phyloP scores from a whole-genome alignment of 306 rosid genomes.

The Pterocarpus santalinus region DNA sequence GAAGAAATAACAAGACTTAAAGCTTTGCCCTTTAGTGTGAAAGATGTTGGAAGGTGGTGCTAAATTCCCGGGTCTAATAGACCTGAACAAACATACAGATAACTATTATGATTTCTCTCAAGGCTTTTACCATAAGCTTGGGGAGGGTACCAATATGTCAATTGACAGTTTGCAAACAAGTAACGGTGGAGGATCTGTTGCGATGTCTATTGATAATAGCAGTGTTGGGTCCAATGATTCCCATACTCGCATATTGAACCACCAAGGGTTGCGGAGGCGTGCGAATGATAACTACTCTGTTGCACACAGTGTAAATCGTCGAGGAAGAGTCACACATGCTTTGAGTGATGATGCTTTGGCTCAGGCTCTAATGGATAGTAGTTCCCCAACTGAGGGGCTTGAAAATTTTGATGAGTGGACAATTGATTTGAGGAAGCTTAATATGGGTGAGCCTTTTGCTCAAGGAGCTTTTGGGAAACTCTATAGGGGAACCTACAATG shows the following conservation, averaged over 20 bases:
- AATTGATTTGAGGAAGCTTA: slow-evolving; percentile 75
- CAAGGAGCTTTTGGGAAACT: slow-evolving; percentile 95
- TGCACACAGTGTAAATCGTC: slow-evolving; percentile 71
- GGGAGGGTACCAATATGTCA: slow-evolving; percentile 85
- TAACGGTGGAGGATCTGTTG: slow-evolving; percentile 87
- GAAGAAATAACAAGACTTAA: slow-evolving; percentile 54
- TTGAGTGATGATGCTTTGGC: slow-evolving; percentile 87
- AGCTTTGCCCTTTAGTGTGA: slow-evolving; percentile 44
- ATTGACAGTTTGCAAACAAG: slow-evolving; percentile 85
- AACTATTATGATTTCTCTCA: slow-evolving; percentile 75
- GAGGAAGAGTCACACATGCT: slow-evolving; percentile 80
- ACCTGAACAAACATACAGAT: slow-evolving; percentile 63
- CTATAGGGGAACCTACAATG: slow-evolving; percentile 83
- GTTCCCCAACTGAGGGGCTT: slow-evolving; percentile 74
- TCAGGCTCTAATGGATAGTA: slow-evolving; percentile 75
- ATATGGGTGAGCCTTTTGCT: slow-evolving; percentile 88
- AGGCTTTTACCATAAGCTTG: slow-evolving; percentile 83
- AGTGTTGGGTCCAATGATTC: slow-evolving; percentile 90
- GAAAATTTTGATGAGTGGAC: slow-evolving; percentile 81
- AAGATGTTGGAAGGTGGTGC: slow-evolving; percentile 84
- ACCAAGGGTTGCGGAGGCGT: slow-evolving; percentile 74
- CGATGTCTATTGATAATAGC: slow-evolving; percentile 91
- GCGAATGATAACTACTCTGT: slow-evolving; percentile 73
- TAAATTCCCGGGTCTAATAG: slow-evolving; percentile 71
- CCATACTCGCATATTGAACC: slow-evolving; percentile 78